Conservation (phyloP, 192 early-diverging fungal genomes). For the Gamsiella multidivaricata region DNA sequence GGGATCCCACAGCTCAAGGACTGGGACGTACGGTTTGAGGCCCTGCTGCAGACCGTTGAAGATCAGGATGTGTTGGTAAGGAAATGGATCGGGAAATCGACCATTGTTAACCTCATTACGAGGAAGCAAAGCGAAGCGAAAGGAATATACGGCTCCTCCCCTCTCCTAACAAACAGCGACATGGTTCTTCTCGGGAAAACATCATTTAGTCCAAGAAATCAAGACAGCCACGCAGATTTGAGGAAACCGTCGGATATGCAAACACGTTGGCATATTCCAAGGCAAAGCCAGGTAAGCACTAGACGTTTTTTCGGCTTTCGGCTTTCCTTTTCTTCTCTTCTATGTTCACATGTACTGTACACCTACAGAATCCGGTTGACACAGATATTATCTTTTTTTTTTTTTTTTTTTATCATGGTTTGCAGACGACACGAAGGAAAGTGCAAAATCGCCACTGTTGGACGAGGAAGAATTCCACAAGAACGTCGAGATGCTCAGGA, state of each 20-base stretch:
- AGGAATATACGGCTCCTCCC: too few relatives aligned
- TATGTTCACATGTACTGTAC: too few relatives aligned
- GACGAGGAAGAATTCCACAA: constrained; percentile 63
- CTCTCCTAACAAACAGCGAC: too few relatives aligned
- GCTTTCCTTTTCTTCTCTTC: too few relatives aligned
- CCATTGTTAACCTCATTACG: too few relatives aligned
- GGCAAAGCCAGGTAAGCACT: constrained; percentile 40
- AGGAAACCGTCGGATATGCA: constrained; percentile 79
- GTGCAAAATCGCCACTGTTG: constrained; percentile 20
- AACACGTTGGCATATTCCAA: constrained; percentile 44
- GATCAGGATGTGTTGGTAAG: constrained; percentile 68
- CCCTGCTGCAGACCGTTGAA: constrained; percentile 73
- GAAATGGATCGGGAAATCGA: neutral
- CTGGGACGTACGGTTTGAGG: constrained; percentile 81
- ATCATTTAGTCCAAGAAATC: constrained; percentile 58
- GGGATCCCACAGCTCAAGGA: constrained; percentile 51
- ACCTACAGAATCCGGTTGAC: too few relatives aligned
- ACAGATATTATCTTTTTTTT: too few relatives aligned
- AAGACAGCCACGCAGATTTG: constrained; percentile 79
- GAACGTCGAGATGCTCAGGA: constrained; percentile 60
- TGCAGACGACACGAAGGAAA: constrained; percentile 23
- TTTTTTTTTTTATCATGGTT: neutral
- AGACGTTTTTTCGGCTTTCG: too few relatives aligned
- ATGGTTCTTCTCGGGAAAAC: too few relatives aligned
- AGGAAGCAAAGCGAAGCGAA: too few relatives aligned